A percentile compares a stretch with the other conserved stretches of the same genome.
phyloP scores from a whole-genome alignment of 495 filamentous ascomycete species.

The Annulohypoxylon nitens region DNA sequence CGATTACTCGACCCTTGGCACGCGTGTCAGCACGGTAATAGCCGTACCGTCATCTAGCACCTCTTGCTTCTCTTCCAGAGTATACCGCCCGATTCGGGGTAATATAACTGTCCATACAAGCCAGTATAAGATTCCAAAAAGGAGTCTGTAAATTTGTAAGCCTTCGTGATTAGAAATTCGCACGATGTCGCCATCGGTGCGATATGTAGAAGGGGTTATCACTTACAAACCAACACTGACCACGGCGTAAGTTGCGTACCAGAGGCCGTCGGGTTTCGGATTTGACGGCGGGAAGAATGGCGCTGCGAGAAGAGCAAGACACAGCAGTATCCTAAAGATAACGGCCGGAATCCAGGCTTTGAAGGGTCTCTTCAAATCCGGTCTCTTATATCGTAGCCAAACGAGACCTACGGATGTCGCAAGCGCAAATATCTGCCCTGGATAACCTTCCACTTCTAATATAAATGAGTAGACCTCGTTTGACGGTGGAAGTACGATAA shows the following conservation, averaged over 20 bases:
- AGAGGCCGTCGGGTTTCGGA: conserved; percentile 69
- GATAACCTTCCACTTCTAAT: conserved; percentile 78
- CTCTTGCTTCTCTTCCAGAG: conserved; percentile 69
- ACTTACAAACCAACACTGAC: conserved; percentile 79
- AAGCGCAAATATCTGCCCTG: conserved; percentile 70
- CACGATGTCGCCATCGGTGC: background rate
- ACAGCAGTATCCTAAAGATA: conserved; percentile 60
- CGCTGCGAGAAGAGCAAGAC: conserved; percentile 63
- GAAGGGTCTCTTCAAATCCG: conserved; percentile 74
- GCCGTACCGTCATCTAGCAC: conserved; percentile 71
- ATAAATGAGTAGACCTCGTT: conserved; percentile 81
- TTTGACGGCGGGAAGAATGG: conserved; percentile 68
- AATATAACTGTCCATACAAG: conserved; percentile 75
- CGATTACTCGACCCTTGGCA: conserved; percentile 48
- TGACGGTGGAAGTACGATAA: conserved; percentile 73
- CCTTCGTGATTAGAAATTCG: conserved; percentile 56
- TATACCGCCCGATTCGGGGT: conserved; percentile 70
- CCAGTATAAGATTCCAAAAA: conserved; percentile 77
- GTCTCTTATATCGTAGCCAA: conserved; percentile 70
- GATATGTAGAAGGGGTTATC: background rate
- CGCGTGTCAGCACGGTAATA: conserved; percentile 67
- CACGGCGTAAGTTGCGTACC: conserved; percentile 79
- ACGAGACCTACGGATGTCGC: conserved; percentile 72
- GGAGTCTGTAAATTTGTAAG: conserved; percentile 63
- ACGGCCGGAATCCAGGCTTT: conserved; percentile 73